Percentiles rank a stretch among this genome's conserved stretches.
Conservation (phyloP, 2,329 filamentous ascomycete species). For the Nannizziopsis barbatae region DNA sequence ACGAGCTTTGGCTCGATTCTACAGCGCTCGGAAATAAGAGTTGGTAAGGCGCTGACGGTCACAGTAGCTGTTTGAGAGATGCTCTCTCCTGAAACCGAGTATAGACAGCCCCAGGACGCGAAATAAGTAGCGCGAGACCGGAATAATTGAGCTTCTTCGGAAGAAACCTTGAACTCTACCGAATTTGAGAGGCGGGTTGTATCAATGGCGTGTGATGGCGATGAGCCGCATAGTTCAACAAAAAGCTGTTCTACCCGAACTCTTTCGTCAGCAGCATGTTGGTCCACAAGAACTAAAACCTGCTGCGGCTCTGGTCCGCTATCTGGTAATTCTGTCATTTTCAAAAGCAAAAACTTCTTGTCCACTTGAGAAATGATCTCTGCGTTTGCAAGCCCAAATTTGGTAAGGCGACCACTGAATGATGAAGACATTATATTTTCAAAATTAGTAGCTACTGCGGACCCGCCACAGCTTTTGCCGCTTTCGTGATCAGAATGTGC, state of each 20-base stretch:
- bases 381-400: constrained; percentile 48
- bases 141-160: constrained; percentile 51
- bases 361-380: constrained; percentile 74
- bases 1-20: constrained; percentile 58
- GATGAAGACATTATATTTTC: background rate
- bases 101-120: constrained; percentile 64
- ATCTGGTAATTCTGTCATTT: constrained; percentile 19
- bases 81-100: constrained; percentile 27
- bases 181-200: constrained; percentile 37
- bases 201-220: constrained; percentile 15
- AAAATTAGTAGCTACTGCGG: background rate
- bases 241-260: constrained; percentile 67
- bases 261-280: constrained; percentile 90
- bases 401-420: constrained; percentile 42
- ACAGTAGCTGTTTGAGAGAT: constrained; percentile 25
- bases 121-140: constrained; percentile 47
- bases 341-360: constrained; percentile 72
- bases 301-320: constrained; percentile 5
- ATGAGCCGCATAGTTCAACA: constrained; percentile 39
- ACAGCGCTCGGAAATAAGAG: constrained; percentile 65
- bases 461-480: background rate
- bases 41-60: constrained; percentile 52
- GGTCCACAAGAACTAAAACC: constrained; percentile 67
- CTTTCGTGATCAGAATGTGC: background rate
- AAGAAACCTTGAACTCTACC: constrained; percentile 54